phyloP scores from a whole-genome alignment of 805 yeast species.

The Lachancea meyersii region DNA sequence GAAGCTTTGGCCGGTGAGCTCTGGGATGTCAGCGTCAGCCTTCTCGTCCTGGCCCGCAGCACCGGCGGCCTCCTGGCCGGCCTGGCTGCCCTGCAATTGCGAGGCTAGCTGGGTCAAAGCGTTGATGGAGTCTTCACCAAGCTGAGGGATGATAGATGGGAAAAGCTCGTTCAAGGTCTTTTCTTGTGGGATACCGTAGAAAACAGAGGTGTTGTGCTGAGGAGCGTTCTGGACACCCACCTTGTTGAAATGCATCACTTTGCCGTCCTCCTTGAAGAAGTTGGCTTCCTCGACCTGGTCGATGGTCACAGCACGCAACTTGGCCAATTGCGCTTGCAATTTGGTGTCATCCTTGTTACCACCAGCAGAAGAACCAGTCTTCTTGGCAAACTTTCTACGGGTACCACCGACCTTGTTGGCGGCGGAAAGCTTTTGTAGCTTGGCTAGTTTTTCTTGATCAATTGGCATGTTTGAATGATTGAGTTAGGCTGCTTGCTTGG shows the following conservation, averaged over 20 bases:
- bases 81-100: slow-evolving; percentile 62
- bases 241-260: slow-evolving; percentile 90
- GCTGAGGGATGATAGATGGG: slow-evolving; percentile 90
- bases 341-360: slow-evolving; percentile 83
- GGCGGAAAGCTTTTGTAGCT: slow-evolving; percentile 71
- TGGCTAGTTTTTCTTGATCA: slow-evolving; percentile 92
- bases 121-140: slow-evolving; percentile 92
- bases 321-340: slow-evolving; percentile 80
- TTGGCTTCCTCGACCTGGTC: slow-evolving; percentile 94
- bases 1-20: slow-evolving; percentile 31
- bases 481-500: background rate
- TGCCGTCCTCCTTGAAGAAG: slow-evolving; percentile 95
- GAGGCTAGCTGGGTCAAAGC: slow-evolving; percentile 85
- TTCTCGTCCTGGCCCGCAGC: slow-evolving; percentile 45
- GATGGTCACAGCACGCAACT: slow-evolving; percentile 81
- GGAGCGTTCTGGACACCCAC: slow-evolving; percentile 94
- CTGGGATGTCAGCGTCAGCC: slow-evolving; percentile 65
- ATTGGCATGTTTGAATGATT: slow-evolving; percentile 53
- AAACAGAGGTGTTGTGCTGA: slow-evolving; percentile 84
- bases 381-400: slow-evolving; percentile 89
- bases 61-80: slow-evolving; percentile 37
- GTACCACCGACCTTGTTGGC: slow-evolving; percentile 78
- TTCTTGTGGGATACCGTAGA: slow-evolving; percentile 93
- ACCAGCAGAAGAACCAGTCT: slow-evolving; percentile 39
- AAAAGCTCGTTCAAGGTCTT: slow-evolving; percentile 86